Evolutionary conservation across 805 yeast species (phyloP).

Genomic region (Saccharomycopsis schoenii): DNA sequence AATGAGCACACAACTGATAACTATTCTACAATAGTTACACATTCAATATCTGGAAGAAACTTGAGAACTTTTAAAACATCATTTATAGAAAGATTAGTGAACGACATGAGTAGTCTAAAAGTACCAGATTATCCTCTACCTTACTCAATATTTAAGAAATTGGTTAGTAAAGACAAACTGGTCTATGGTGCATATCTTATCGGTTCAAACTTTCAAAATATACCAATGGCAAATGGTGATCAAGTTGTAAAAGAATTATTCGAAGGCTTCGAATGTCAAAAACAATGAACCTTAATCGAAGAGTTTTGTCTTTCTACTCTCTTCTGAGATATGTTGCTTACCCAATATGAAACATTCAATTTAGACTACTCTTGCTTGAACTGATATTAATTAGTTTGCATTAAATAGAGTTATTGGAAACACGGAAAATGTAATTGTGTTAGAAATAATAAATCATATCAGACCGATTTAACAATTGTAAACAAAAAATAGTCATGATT

Average conservation of each 20-base stretch:
- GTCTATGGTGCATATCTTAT: slow-evolving; percentile 1
- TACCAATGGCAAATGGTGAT: neutral
- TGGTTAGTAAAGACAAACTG: slow-evolving; percentile 10
- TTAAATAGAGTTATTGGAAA: too few species aligned
- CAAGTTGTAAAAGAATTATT: neutral
- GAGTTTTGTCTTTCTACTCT: too few species aligned
- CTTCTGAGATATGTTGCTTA: too few species aligned
- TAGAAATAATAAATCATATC: too few species aligned
- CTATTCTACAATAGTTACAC: slow-evolving; percentile 23
- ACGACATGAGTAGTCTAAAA: neutral
- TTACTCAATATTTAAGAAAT: slow-evolving; percentile 20
- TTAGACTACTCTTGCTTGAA: too few species aligned
- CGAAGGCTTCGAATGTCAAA: neutral
- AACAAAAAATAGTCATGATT: too few species aligned
- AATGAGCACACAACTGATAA: slow-evolving; percentile 8
- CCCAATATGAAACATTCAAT: too few species aligned
- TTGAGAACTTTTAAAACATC: slow-evolving; percentile 32
- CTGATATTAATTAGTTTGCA: too few species aligned
- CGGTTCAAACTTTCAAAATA: neutral
- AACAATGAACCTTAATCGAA: too few species aligned
- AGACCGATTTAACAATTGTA: too few species aligned
- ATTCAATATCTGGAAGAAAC: slow-evolving; percentile 30
- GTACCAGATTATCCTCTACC: slow-evolving; percentile 24
- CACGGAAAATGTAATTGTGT: too few species aligned
- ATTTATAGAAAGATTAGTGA: slow-evolving; percentile 24